Conservation (phyloP, 2,329 filamentous ascomycete genomes). For the Ophiostoma piceae region DNA sequence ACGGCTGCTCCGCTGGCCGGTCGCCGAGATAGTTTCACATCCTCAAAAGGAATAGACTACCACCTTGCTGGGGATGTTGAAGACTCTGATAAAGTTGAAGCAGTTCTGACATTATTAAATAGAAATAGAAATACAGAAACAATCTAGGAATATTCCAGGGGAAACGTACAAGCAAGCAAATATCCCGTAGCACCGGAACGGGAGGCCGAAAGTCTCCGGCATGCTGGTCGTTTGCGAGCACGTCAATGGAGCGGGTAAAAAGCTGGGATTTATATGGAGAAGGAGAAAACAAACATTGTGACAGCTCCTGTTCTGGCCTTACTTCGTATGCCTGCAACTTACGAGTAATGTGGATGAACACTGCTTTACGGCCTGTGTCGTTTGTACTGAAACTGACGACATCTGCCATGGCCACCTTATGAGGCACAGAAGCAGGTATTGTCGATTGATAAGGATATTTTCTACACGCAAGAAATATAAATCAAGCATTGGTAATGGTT, state of each 20-base stretch:
- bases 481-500: not conserved
- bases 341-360: not conserved
- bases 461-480: not conserved
- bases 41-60: not conserved
- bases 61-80: not conserved
- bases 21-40: conserved; percentile 23
- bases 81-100: too few relatives aligned
- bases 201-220: not conserved
- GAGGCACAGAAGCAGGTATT: not conserved
- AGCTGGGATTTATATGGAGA: too few relatives aligned
- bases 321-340: not conserved
- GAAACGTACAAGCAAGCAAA: not conserved
- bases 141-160: not conserved
- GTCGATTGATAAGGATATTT: not conserved
- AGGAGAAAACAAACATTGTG: not conserved
- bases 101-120: too few relatives aligned
- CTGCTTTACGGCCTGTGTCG: not conserved
- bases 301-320: not conserved
- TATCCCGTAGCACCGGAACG: not conserved
- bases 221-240: not conserved
- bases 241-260: not conserved
- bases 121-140: not conserved
- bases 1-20: conserved; percentile 22
- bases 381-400: not conserved
- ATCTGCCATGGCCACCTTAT: not conserved